A percentile compares a stretch with the other conserved stretches of the same genome.
These are phyloP conservation scores for Andrographis paniculata DNA, from an alignment of 305 asterid species.

Conservation along the genomic window DNA sequence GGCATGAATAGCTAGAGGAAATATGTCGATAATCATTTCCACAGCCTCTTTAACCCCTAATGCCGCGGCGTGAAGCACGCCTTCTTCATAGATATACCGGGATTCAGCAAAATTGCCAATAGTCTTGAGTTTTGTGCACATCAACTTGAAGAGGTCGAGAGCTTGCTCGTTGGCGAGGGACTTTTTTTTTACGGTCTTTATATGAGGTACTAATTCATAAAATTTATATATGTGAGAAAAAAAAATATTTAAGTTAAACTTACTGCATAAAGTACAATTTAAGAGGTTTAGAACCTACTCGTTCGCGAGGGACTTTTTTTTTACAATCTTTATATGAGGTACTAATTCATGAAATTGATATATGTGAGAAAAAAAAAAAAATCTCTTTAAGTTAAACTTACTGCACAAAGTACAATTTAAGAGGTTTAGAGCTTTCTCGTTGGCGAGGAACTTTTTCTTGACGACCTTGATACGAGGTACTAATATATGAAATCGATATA, in stretches of 20 bases:
- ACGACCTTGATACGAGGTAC: no score
- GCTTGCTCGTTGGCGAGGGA: not conserved
- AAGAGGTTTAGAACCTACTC: no score
- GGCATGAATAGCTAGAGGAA: constrained; percentile 2
- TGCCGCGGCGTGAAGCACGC: not conserved
- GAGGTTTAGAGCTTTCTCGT: no score
- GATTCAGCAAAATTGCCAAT: not conserved
- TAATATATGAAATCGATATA: no score
- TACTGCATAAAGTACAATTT: not conserved
- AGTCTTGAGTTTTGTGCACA: not conserved
- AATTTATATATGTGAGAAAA: not conserved
- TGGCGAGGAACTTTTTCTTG: no score
- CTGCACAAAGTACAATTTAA: no score
- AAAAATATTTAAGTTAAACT: not conserved
- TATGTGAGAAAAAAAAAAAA: not conserved
- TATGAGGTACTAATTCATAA: not conserved
- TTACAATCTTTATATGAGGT: not conserved
- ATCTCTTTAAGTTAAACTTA: no score
- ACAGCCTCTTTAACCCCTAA: constrained; percentile 8
- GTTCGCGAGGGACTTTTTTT: not conserved
- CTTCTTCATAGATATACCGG: not conserved
- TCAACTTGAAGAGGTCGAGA: not conserved
- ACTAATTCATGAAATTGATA: no score
- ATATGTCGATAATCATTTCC: constrained; percentile 3
- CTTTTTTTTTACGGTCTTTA: not conserved